phyloP scores from a whole-genome alignment of 192 early-diverging fungal genomes.

The Lobosporangium transversale region DNA sequence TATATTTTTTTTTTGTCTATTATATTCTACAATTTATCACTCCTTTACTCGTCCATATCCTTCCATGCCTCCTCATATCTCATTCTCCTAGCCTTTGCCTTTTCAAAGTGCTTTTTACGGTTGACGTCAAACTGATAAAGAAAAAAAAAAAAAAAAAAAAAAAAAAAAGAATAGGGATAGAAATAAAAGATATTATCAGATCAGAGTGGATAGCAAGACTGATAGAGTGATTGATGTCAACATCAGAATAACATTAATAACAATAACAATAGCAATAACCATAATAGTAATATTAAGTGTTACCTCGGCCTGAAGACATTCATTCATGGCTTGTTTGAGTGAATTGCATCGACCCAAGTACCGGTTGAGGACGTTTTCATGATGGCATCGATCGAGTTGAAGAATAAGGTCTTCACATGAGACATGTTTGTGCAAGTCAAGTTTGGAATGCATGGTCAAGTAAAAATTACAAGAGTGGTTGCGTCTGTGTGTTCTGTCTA shows the following conservation, averaged over 20 bases:
- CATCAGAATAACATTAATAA: no score
- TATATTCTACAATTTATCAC: no score
- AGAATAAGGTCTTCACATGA: constrained; percentile 62
- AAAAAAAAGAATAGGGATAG: neutral
- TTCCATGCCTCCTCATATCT: constrained; percentile 62
- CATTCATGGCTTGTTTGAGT: constrained; percentile 60
- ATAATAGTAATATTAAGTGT: no score
- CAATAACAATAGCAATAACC: no score
- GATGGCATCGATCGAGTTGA: constrained; percentile 64
- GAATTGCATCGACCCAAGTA: constrained; percentile 63
- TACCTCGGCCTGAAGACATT: constrained; percentile 66
- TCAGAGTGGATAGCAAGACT: no score
- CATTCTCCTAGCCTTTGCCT: constrained; percentile 55
- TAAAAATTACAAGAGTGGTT: no score
- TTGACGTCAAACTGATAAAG: constrained; percentile 55
- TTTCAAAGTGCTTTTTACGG: constrained; percentile 58
- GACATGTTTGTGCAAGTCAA: constrained; percentile 50
- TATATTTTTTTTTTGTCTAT: no score
- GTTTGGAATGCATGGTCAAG: constrained; percentile 52
- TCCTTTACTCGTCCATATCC: constrained; percentile 62
- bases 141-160: neutral
- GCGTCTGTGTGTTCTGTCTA: no score
- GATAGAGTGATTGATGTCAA: no score
- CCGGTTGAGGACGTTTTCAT: constrained; percentile 57
- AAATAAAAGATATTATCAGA: neutral